These are phyloP conservation scores for Claviceps cyperi DNA, from an alignment of 2,329 filamentous ascomycete genomes.

Conservation along the genomic window DNA sequence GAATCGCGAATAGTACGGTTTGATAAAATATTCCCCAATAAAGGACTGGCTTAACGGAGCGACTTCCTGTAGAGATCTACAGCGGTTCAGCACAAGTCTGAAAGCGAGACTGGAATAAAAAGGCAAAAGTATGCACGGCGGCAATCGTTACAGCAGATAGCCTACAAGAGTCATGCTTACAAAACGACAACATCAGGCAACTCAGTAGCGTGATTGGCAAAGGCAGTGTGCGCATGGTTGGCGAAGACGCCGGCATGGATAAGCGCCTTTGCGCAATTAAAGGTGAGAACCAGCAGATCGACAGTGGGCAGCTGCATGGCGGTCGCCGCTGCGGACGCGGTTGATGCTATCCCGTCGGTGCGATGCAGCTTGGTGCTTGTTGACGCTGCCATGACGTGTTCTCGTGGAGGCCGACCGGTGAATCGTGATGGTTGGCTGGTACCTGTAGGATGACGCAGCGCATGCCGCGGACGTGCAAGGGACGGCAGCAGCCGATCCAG, in stretches of 20 bases:
- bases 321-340: background rate
- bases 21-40: constrained; percentile 67
- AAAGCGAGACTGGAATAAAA: background rate
- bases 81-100: background rate
- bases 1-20: constrained; percentile 61
- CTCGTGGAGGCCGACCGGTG: no score
- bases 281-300: constrained; percentile 67
- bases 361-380: constrained; percentile 1
- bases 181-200: constrained; percentile 42
- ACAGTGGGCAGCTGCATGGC: constrained; percentile 34
- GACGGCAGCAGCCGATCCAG: no score
- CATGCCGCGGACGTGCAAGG: no score
- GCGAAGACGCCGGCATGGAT: constrained; percentile 60
- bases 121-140: background rate
- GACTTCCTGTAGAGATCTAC: constrained; percentile 74
- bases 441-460: no score
- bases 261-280: constrained; percentile 67
- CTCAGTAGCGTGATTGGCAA: constrained; percentile 32
- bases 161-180: constrained; percentile 20
- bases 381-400: no score
- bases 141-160: background rate
- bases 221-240: constrained; percentile 47
- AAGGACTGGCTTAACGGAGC: constrained; percentile 75
- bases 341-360: background rate
- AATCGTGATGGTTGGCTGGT: no score